phyloP scores from a whole-genome alignment of 2,329 filamentous ascomycete genomes.

The Graphiopsis chlorocephala region DNA sequence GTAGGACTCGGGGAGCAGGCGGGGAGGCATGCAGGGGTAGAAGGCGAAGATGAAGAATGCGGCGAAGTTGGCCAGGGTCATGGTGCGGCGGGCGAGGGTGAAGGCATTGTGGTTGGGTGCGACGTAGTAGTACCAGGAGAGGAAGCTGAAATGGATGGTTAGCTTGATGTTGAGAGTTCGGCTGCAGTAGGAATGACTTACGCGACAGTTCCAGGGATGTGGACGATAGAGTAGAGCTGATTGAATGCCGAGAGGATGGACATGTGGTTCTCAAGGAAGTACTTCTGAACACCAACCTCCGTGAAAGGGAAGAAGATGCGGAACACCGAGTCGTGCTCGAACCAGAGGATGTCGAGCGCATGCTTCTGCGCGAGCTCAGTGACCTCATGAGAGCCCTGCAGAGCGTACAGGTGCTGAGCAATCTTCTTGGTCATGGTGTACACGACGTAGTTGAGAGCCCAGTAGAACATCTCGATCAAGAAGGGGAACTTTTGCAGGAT shows the following conservation, averaged over 20 bases:
- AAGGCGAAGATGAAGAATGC: constrained; percentile 53
- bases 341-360: constrained; percentile 53
- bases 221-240: constrained; percentile 58
- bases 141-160: constrained; percentile 47
- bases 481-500: constrained; percentile 67
- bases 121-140: constrained; percentile 62
- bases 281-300: constrained; percentile 54
- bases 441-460: constrained; percentile 63
- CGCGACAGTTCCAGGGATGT: constrained; percentile 61
- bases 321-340: constrained; percentile 52
- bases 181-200: constrained; percentile 31
- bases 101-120: constrained; percentile 51
- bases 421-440: constrained; percentile 55
- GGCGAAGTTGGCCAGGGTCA: constrained; percentile 53
- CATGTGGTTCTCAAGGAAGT: constrained; percentile 56
- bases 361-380: constrained; percentile 57
- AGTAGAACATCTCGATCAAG: constrained; percentile 72
- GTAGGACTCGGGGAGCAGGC: constrained; percentile 45
- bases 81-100: constrained; percentile 43
- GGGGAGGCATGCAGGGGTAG: constrained; percentile 54
- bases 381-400: constrained; percentile 45
- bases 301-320: constrained; percentile 53
- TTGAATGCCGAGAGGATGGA: constrained; percentile 55
- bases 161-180: constrained; percentile 16
- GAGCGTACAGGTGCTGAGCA: constrained; percentile 26